These are phyloP conservation scores for Penicillium goetzii DNA, from an alignment of 495 filamentous ascomycete species.

Conservation along the genomic window DNA sequence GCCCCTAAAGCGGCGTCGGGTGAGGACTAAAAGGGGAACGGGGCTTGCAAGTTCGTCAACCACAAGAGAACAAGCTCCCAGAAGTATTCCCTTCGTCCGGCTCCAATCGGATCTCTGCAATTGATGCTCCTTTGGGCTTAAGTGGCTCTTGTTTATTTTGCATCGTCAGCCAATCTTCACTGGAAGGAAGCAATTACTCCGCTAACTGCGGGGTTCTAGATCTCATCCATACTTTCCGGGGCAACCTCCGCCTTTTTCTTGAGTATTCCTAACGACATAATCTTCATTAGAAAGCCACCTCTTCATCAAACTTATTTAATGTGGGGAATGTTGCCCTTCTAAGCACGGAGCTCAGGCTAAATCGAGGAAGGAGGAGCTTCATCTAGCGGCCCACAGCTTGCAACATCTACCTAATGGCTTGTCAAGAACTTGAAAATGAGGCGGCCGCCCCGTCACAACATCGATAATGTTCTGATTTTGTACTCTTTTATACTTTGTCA, in stretches of 20 bases:
- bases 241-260: not conserved
- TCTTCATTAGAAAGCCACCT: not conserved
- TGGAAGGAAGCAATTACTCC: slow-evolving; percentile 1
- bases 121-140: not conserved
- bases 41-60: not conserved
- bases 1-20: not conserved
- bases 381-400: not conserved
- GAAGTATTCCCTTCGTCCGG: not conserved
- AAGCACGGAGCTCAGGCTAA: not conserved
- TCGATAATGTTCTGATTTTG: not conserved
- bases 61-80: not conserved
- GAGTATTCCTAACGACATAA: not conserved
- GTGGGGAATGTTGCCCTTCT: not conserved
- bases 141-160: not conserved
- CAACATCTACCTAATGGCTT: not conserved
- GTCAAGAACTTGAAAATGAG: not conserved
- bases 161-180: not conserved
- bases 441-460: not conserved
- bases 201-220: slow-evolving; percentile 4
- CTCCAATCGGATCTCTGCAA: not conserved
- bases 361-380: not conserved
- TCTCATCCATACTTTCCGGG: not conserved
- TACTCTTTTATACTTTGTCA: not conserved
- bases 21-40: not conserved
- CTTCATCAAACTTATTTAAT: not conserved